A percentile compares a stretch with the other conserved stretches of the same genome.
Conservation (phyloP, 202 grass and related monocot genomes). For the Eragrostis tef region DNA sequence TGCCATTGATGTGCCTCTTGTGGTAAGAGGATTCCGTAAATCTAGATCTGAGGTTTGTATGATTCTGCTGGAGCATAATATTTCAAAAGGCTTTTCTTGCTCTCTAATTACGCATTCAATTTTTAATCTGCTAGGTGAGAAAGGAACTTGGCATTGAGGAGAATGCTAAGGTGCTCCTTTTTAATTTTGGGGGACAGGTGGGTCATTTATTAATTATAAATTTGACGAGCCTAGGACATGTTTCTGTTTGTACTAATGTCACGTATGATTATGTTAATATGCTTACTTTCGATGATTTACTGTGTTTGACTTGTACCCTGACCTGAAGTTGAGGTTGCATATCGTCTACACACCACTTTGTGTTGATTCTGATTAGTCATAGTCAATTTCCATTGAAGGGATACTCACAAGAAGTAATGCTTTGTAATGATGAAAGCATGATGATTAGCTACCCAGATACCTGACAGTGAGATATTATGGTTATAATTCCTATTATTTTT, state of each 20-base stretch:
- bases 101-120: constrained; percentile 38
- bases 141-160: constrained; percentile 79
- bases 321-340: not conserved
- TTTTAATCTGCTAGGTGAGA: constrained; percentile 66
- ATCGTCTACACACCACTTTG: constrained; percentile 1
- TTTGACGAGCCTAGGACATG: constrained; percentile 20
- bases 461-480: not conserved
- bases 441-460: constrained; percentile 15
- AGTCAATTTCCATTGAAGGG: not conserved
- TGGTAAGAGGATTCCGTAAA: constrained; percentile 80
- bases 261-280: not conserved
- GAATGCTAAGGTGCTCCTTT: constrained; percentile 88
- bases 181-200: constrained; percentile 99
- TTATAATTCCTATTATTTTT: constrained; percentile 9
- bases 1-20: constrained; percentile 93
- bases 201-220: constrained; percentile 2
- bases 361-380: constrained; percentile 11
- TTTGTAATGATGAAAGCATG: not conserved
- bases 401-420: constrained; percentile 22
- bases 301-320: not conserved
- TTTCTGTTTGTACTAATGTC: constrained; percentile 11
- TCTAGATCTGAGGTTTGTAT: constrained; percentile 75
- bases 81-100: not conserved
- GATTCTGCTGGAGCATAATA: constrained; percentile 1
- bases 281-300: not conserved